Conservation (phyloP, 306 rosid genomes). For the Lotus japonicus region DNA sequence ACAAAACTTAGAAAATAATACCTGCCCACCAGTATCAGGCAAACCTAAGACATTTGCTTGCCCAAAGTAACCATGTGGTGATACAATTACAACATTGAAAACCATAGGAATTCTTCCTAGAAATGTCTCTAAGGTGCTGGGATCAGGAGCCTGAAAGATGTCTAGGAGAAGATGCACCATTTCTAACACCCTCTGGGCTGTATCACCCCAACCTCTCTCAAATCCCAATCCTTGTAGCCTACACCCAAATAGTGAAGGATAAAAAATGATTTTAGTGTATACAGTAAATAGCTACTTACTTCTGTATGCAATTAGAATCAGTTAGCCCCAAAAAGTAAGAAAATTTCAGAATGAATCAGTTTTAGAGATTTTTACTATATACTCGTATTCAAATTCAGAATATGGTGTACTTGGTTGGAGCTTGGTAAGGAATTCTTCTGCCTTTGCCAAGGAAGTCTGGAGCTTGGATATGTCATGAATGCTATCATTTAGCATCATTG, state of each 20-base stretch:
- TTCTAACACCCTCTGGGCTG: conserved; percentile 45
- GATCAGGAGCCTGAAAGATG: conserved; percentile 80
- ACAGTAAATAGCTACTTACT: neutral
- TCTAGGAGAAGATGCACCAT: conserved; percentile 71
- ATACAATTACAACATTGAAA: conserved; percentile 66
- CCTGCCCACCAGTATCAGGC: conserved; percentile 86
- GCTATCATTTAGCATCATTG: conserved; percentile 64
- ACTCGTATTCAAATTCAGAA: conserved; percentile 63
- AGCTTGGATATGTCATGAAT: conserved; percentile 47
- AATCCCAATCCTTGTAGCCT: conserved; percentile 75
- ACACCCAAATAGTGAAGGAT: conserved; percentile 4
- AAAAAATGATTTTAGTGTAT: neutral
- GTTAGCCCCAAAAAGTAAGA: neutral
- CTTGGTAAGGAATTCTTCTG: conserved; percentile 52
- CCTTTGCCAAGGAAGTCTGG: conserved; percentile 52
- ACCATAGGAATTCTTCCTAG: conserved; percentile 79
- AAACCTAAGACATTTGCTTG: conserved; percentile 76
- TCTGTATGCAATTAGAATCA: neutral
- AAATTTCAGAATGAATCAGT: neutral
- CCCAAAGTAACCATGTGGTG: conserved; percentile 75
- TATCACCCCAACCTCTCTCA: conserved; percentile 76
- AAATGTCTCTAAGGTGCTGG: conserved; percentile 59
- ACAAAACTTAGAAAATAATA: conserved; percentile 7
- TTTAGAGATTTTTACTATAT: conserved; percentile 2
- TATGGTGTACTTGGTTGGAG: conserved; percentile 39